Evolutionary conservation across 352 stramenopile species (phyloP).

Genomic region (Thalassiosira ordinaria): DNA sequence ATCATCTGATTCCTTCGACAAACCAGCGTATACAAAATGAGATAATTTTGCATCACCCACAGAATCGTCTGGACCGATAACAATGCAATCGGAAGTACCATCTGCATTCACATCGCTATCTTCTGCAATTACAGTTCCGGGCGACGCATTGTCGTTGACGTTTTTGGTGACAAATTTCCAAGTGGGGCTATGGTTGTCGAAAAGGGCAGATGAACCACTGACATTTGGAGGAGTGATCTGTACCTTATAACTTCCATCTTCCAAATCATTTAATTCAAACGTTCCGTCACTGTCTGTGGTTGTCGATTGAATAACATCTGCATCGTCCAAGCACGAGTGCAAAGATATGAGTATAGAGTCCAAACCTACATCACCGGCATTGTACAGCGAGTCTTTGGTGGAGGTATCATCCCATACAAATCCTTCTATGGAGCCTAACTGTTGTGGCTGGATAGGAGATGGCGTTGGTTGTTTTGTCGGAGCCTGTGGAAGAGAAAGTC

Average conservation of each 20-base stretch:
- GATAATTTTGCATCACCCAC: not conserved
- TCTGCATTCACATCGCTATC: conserved; percentile 24
- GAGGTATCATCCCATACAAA: conserved; percentile 22
- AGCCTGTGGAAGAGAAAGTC: too few species aligned
- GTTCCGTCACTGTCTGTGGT: conserved; percentile 9
- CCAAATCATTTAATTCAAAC: conserved; percentile 12
- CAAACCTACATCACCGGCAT: not conserved
- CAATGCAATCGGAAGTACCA: conserved; percentile 24
- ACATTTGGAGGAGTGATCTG: not conserved
- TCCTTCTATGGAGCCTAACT: conserved; percentile 1
- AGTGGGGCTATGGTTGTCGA: not conserved
- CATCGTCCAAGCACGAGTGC: not conserved
- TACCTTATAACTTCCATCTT: conserved; percentile 8
- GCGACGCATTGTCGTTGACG: not conserved
- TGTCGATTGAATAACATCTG: not conserved
- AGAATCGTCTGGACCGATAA: not conserved
- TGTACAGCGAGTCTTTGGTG: conserved; percentile 10
- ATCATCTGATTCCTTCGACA: not conserved
- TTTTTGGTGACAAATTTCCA: conserved; percentile 28
- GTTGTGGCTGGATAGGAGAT: too few species aligned
- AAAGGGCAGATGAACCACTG: not conserved
- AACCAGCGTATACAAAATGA: conserved; percentile 13
- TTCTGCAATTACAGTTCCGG: not conserved
- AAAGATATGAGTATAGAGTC: not conserved
- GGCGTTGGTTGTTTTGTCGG: too few species aligned